Base-by-base conservation (phyloP, 495 filamentous ascomycete genomes). In the Neurospora sp. region DNA sequence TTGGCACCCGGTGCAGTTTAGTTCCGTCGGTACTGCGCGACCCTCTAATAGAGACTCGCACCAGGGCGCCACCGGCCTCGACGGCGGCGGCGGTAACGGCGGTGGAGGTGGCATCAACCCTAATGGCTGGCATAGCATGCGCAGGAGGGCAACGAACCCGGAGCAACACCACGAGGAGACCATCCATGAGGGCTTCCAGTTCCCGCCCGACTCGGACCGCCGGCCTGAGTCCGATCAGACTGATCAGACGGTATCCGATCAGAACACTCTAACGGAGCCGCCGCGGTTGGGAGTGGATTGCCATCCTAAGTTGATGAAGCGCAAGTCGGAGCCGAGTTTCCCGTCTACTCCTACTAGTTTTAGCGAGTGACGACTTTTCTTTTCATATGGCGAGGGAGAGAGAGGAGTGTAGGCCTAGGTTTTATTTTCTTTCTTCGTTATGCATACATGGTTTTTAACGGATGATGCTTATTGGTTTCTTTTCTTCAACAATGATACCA, bases 311-410 rank as follows among this genome's bases (percentile, higher is more conserved):
- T 18, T 61, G 53, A 61, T 61, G 53, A 61, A 61, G 53, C 53
- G 53, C 22, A 61, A 35, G 53, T 61, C 53, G 53, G 53, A 61
- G 0, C 53, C 53, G 6, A 35, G 53, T 61, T 61, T 61, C 27
- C 53, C 53, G 53, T 31, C 22, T 35, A 72, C 70, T 35, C 69
- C 75, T 27, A 77, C 72, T 6, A 39, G 70, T 39, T 35, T 77
- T 18, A 77, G 70, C 44, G 75, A 74, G 37, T 39, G 71, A 16
- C 38, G 38, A 7, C 35, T 18, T 61, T 31, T 10, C 5, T 18
- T 31, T 61, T 46, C 42, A 18, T 46, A 1, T 46, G 18, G 42
- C 3, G 42, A 46, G 18, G 18, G 6, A n/a, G 53, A 31, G 53
- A 31, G 31, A 35, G 27, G 53, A 61, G 27, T 35, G 35, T 18